Base-by-base conservation (phyloP, 2,329 filamentous ascomycete species). In the Ophiocordyceps camponoti-floridani region DNA sequence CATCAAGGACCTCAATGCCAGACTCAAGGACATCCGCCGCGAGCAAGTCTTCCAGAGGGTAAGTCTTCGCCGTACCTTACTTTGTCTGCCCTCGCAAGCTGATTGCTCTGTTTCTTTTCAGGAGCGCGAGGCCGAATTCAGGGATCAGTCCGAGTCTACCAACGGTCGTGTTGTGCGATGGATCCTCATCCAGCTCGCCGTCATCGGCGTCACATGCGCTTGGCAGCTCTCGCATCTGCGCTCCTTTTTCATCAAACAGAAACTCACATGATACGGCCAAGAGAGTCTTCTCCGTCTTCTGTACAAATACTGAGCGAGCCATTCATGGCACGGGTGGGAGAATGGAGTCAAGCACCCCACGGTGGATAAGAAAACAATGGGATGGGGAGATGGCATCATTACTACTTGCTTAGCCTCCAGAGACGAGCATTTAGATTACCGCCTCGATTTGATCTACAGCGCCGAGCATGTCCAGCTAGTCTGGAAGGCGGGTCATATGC, bases 181-280 rank as follows among this genome's bases (percentile, higher is more conserved):
- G 89, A 89, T 91, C 52, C 58, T 95, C 51, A 82, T 96, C 53
- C 91, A 98, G 65, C 69, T 96, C 48, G 73, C 79, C 44, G 77
- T 96, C 35, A 71, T 98, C 45, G 84, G 80, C 45, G 72, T 81
- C 46, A 94, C 91, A 31, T 98, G 91, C 66, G 84, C 86, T 49
- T 98, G 91, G 91, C 91, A 98, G 65, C 72, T 98, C 42, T 94
- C 87, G 45, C 89, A 98, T 66, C 74, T 98, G 55, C 77, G 91
- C 54, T 83, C 84, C 42, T 98, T 98, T 75, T 98, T 98, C 70
- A 98, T 98, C 72, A 98, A 98, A 75, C 89, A 96, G 71, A 98
- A 98, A 75, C 79, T 98, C 62, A 96, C 91, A 48, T 98, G 44
- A 46, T 45, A 10, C 16, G 9, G 35, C 18, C 16, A n/a, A 19